Percentiles rank a stretch among this genome's conserved stretches.
phyloP scores from a whole-genome alignment of 768 basidiomycete genomes.

The Mycena belliarum region DNA sequence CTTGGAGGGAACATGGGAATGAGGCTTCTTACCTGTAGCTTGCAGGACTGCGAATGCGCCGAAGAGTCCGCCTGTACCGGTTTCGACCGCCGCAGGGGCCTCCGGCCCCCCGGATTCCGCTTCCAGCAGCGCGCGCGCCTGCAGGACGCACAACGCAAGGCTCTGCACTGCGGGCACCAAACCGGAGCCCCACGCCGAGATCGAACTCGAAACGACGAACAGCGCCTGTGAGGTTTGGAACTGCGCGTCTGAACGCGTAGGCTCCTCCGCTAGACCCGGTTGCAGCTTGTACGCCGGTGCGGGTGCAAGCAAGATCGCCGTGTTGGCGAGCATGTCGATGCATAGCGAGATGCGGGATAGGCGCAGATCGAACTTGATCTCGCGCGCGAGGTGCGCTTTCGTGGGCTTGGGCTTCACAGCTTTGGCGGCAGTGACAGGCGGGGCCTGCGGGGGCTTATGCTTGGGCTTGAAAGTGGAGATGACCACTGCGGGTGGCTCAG shows the following conservation, averaged over 20 bases:
- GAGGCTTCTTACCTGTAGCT: conserved; percentile 41
- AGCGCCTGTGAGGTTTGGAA: conserved; percentile 36
- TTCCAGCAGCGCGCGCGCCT: conserved; percentile 41
- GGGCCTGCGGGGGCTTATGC: background rate
- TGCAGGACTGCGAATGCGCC: conserved; percentile 74
- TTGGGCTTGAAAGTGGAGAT: conserved; percentile 62
- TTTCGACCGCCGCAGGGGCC: conserved; percentile 25
- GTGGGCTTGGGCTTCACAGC: conserved; percentile 44
- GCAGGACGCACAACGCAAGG: conserved; percentile 65
- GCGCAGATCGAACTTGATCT: conserved; percentile 70
- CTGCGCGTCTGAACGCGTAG: conserved; percentile 4
- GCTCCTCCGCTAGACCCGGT: background rate
- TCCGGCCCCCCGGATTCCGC: conserved; percentile 13
- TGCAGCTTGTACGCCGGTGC: conserved; percentile 41
- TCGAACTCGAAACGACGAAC: conserved; percentile 62
- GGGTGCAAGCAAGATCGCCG: conserved; percentile 56
- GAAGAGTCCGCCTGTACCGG: conserved; percentile 58
- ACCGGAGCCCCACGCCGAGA: conserved; percentile 68
- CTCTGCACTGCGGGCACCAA: conserved; percentile 70
- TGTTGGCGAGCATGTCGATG: conserved; percentile 65
- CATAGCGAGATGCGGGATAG: conserved; percentile 63
- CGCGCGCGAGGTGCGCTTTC: conserved; percentile 54
- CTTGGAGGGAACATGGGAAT: too few species aligned
- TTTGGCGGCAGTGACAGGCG: conserved; percentile 3
- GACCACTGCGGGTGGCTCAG: conserved; percentile 42